Evolutionary conservation across 768 basidiomycete genomes (phyloP).

Genomic region (Megacollybia marginata): DNA sequence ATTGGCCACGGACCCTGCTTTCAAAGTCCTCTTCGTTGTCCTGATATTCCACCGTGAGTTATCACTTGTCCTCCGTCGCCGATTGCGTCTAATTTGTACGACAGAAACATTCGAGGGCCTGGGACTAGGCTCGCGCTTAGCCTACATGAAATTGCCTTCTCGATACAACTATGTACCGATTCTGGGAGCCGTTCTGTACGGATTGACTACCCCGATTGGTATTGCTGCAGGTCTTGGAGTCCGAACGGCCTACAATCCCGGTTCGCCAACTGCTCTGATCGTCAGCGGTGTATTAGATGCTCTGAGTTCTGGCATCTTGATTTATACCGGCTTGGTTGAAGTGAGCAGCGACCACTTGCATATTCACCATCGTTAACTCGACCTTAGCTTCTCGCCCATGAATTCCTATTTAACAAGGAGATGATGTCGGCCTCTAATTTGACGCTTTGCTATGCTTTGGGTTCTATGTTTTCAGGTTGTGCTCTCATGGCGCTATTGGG

Average conservation of each 20-base stretch:
- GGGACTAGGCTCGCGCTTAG: conserved; percentile 86
- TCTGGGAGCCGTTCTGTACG: conserved; percentile 57
- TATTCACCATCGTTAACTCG: neutral
- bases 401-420: conserved; percentile 85
- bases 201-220: conserved; percentile 78
- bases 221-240: conserved; percentile 81
- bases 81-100: neutral
- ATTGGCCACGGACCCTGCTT: conserved; percentile 77
- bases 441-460: conserved; percentile 64
- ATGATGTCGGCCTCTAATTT: conserved; percentile 66
- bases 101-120: conserved; percentile 91
- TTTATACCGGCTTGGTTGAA: conserved; percentile 86
- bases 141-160: conserved; percentile 56
- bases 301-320: conserved; percentile 77
- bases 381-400: conserved; percentile 76
- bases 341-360: conserved; percentile 24
- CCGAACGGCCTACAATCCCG: conserved; percentile 74
- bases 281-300: conserved; percentile 84
- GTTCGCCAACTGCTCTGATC: conserved; percentile 65
- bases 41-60: conserved; percentile 85
- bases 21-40: conserved; percentile 85
- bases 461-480: conserved; percentile 76
- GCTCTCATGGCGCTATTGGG: conserved; percentile 90
- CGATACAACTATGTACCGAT: conserved; percentile 52
- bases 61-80: neutral